Evolutionary conservation across 202 grass and related monocot genomes (phyloP).

Genomic region (Schoenoplectus tabernaemontani): DNA sequence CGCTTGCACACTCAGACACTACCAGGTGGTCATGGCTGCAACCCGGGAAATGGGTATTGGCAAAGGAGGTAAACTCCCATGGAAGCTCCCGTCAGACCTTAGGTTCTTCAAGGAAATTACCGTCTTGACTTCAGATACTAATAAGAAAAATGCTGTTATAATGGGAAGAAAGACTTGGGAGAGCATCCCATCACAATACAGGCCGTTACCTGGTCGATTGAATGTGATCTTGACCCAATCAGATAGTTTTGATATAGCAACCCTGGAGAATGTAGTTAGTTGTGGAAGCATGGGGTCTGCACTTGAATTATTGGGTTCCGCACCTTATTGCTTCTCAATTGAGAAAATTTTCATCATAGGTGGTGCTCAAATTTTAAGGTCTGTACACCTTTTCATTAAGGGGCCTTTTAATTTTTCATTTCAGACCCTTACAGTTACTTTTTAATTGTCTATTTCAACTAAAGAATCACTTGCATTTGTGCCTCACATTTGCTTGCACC

Average conservation of each 20-base stretch:
- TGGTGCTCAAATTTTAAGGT: conserved; percentile 71
- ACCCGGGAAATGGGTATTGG: conserved; percentile 75
- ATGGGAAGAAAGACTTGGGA: conserved; percentile 97
- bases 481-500: not conserved
- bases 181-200: conserved; percentile 50
- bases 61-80: conserved; percentile 65
- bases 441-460: no score
- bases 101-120: conserved; percentile 84
- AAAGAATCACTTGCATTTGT: not conserved
- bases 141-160: conserved; percentile 84
- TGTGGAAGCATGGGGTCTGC: conserved; percentile 79
- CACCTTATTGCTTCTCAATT: conserved; percentile 73
- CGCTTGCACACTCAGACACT: conserved; percentile 34
- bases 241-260: conserved; percentile 72
- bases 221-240: conserved; percentile 82
- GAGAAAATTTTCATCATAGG: conserved; percentile 84
- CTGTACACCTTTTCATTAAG: not conserved
- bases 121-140: conserved; percentile 40
- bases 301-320: conserved; percentile 59
- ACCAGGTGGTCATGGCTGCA: conserved; percentile 65
- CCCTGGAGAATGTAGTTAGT: conserved; percentile 67
- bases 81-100: conserved; percentile 61
- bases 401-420: no score
- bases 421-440: no score
- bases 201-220: conserved; percentile 70